Base-by-base conservation (phyloP, 2,329 filamentous ascomycete genomes). In the Anthostomella pinea region DNA sequence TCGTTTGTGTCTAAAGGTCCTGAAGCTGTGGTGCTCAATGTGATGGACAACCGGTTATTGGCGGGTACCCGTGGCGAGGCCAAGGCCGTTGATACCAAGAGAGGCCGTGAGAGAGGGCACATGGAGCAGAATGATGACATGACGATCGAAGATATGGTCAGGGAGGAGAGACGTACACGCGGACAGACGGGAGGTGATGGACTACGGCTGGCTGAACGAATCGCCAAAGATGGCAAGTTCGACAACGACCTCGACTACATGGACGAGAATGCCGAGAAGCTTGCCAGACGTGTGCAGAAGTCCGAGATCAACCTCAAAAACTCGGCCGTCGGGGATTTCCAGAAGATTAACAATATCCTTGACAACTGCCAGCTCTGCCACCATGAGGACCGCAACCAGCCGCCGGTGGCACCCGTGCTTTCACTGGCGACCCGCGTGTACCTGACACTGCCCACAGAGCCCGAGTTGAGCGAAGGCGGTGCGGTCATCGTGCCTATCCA, bases 61-160 rank as follows among this genome's bases (percentile, higher is more conserved):
- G 87, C 89, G 13, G 88, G 86, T 6, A 66, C 68, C 0, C 71
- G 80, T 5, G 73, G 66, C 14, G 93, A 97, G 64, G 85, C 91
- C 38, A 90, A 83, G 51, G 68, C 79, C 0, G 71, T 96, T 6
- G 79, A 83, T 17, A 95, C 80, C 40, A 93, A 85, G 56, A 80
- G 90, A 30, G 91, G 90, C 3, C 76, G 79, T 5, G 90, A 95
- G 62, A 81, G 90, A 35, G 93, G 91, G 1, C 74, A 81, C 6
- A 85, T 98, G 5, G 80, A 87, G 51, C 88, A 93, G 48, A 97
- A 97, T 57, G 86, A 94, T 35, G 89, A 97, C 53, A 97, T 98
- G 89, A 83, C 73, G 19, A 85, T 98, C 42, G 89, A 95, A 35
- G 93, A 98, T 62, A 98, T 98, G 93, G 81, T 98, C 13, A 81